Base-by-base conservation (phyloP, 768 basidiomycete genomes). In the Phanerochaete sordida region DNA sequence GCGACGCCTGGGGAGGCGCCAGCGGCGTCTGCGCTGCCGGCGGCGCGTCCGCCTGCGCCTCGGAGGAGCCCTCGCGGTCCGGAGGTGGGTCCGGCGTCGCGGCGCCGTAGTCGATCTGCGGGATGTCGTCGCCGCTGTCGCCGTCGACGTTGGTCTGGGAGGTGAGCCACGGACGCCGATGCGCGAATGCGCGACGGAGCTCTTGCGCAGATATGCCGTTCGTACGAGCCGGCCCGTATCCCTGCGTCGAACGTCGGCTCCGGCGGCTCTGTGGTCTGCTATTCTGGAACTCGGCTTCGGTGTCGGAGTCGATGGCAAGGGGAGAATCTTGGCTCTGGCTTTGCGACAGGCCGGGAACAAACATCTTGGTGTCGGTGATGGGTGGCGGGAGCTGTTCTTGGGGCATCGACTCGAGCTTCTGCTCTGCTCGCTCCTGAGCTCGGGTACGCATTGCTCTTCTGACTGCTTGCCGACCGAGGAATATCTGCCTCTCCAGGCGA, bases 401-500 rank as follows among this genome's bases (percentile, higher is more conserved):
- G 1, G 67, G 67, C 56, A 54, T 43, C 9, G 69, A 30, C 19
- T 64, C 60, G 48, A 61, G 58, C 45, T 65, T 68, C 24, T 69
- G 63, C 11, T 64, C 63, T 59, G 52, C 23, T 28, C 64, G 65
- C 19, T 69, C 67, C 33, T 62, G 62, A 0, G 56, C 57, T 8
- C 60, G 62, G 23, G 53, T 65, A 61, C 83, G 84, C 47, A 82
- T 72, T 8, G 80, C 75, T 61, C 73, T 80, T 21, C 91, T 87
- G 44, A 93, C 80, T 54, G 79, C 78, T 67, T 89, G 85, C 12
- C 94, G 85, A 21, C 95, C 94, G 12, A 87, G 75, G 43, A 86
- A 77, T 50, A 97, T 91, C 65, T 93, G 87, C 57, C 85, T 86
- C 73, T 97, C 89, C n/a, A 93, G 78, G 9, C 84, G 83, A 64